Evolutionary conservation across 768 basidiomycete genomes (phyloP).

Genomic region (Rhodotorula kratochvilovae): DNA sequence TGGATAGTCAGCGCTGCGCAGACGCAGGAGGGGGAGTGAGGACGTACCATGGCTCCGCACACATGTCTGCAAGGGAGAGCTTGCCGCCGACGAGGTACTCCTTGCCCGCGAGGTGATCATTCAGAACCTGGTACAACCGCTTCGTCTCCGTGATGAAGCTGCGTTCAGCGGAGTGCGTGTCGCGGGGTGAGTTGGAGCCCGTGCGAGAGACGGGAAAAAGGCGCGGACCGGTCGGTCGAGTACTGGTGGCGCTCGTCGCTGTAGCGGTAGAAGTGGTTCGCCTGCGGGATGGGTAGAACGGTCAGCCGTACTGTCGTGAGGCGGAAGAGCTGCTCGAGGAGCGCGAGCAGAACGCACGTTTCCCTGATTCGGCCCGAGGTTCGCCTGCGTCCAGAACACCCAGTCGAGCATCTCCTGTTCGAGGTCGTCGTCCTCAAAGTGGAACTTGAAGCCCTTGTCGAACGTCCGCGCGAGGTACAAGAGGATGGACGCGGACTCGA

Average conservation of each 20-base stretch:
- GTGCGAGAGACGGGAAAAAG: background rate
- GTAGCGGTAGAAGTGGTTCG: conserved; percentile 7
- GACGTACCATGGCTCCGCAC: conserved; percentile 8
- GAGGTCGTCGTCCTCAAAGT: conserved; percentile 27
- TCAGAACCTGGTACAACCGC: conserved; percentile 17
- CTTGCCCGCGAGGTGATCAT: conserved; percentile 10
- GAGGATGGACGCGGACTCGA: conserved; percentile 21
- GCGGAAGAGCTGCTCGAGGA: too few relatives aligned
- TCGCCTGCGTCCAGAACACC: conserved; percentile 10
- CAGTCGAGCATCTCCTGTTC: conserved; percentile 18
- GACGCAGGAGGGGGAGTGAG: background rate
- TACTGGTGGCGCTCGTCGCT: background rate
- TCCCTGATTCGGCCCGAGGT: conserved; percentile 20
- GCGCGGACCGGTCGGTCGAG: background rate
- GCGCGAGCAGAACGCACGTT: too few relatives aligned
- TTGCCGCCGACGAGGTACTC: conserved; percentile 27
- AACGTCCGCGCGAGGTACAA: conserved; percentile 23
- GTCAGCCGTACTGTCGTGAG: too few relatives aligned
- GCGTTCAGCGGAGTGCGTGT: background rate
- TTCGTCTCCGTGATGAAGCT: conserved; percentile 6
- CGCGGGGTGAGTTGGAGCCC: too few relatives aligned
- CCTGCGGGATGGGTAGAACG: background rate
- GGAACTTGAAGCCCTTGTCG: conserved; percentile 4
- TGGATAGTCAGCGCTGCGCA: background rate
- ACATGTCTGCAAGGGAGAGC: conserved; percentile 15